Conservation (phyloP, 441 rosid species). For the Dalechampia spathulata region DNA sequence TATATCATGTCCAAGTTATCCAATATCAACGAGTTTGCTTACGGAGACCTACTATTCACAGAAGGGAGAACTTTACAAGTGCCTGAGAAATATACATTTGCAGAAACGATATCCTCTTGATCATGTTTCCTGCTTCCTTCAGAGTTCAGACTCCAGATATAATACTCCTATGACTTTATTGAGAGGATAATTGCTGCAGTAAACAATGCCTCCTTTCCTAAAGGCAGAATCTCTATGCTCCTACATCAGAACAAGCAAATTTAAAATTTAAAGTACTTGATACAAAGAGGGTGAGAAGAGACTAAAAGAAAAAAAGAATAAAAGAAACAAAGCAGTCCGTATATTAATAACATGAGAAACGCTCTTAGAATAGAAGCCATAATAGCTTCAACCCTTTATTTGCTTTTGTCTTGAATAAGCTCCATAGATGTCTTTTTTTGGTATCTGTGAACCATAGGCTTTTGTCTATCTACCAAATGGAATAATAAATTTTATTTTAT, state of each 20-base stretch:
- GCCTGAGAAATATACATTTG: no score
- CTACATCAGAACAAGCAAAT: constrained; percentile 28
- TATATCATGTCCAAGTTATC: no score
- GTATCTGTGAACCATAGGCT: not conserved
- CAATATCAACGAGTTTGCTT: no score
- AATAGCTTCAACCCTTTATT: no score
- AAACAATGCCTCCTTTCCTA: constrained; percentile 69
- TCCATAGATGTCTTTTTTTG: no score
- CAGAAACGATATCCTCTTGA: no score
- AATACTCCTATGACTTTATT: constrained; percentile 22
- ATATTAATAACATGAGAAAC: no score
- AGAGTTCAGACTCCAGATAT: not conserved
- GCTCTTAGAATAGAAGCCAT: no score
- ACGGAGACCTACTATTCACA: no score
- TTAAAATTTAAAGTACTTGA: not conserved
- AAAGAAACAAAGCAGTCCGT: not conserved
- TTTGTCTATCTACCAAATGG: not conserved
- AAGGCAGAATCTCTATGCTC: constrained; percentile 46
- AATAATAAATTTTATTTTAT: not conserved
- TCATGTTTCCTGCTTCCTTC: constrained; percentile 1
- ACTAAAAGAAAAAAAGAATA: not conserved
- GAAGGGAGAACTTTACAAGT: no score
- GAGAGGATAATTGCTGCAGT: constrained; percentile 52
- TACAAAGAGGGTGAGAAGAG: constrained; percentile 22
- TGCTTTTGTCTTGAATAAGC: no score